Conservation (phyloP, 108 stramenopile genomes). For the Chaetoceros tenuissimus region DNA sequence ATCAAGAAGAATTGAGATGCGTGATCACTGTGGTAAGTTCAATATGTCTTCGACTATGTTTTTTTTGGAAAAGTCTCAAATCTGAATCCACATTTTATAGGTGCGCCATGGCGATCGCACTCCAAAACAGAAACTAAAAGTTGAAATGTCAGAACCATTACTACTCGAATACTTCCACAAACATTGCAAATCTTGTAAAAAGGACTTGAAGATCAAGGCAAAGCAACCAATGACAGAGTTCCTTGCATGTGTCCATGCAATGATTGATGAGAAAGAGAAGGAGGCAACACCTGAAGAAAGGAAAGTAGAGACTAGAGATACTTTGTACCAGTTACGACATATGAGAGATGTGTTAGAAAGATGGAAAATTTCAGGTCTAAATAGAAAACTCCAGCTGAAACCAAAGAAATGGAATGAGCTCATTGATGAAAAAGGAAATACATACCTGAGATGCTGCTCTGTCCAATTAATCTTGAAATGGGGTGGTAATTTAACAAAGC, state of each 20-base stretch:
- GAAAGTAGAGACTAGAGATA: conserved; percentile 38
- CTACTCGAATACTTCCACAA: conserved; percentile 76
- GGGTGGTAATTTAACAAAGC: conserved; percentile 95
- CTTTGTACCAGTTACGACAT: conserved; percentile 57
- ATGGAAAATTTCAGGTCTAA: conserved; percentile 91
- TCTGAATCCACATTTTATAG: too few species aligned
- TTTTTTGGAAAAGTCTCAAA: too few species aligned
- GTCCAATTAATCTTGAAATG: conserved; percentile 96
- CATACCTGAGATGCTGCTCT: conserved; percentile 38
- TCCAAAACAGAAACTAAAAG: conserved; percentile 99
- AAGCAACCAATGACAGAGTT: conserved; percentile 85
- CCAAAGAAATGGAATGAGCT: conserved; percentile 70
- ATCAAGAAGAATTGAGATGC: conserved; percentile 87
- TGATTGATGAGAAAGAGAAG: conserved; percentile 37
- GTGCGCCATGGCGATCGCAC: conserved; percentile 98
- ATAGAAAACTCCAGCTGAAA: conserved; percentile 97
- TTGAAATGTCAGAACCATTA: conserved; percentile 70
- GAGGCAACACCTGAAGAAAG: conserved; percentile 29
- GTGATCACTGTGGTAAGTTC: conserved; percentile 90
- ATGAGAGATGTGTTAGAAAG: conserved; percentile 86
- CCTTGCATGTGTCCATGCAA: conserved; percentile 58
- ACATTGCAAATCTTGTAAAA: conserved; percentile 50
- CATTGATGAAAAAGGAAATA: conserved; percentile 28
- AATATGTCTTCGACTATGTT: too few species aligned
- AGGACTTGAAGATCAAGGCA: conserved; percentile 92